A percentile compares a stretch with the other conserved stretches of the same genome.
phyloP scores from a whole-genome alignment of 2,329 filamentous ascomycete genomes.

The Aureobasidium lini region DNA sequence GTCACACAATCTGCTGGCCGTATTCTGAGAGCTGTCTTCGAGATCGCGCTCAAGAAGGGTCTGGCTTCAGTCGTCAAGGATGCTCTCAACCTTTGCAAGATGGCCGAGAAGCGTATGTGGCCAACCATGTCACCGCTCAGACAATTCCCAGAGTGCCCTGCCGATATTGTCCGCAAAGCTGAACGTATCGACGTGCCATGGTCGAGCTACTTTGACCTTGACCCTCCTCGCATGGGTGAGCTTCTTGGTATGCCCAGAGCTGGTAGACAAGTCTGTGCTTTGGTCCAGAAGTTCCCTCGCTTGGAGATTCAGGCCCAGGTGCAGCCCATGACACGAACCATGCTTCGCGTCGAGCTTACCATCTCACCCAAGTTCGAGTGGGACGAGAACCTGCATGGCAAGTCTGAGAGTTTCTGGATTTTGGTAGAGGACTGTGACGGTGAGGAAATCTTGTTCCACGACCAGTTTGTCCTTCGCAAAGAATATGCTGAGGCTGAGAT shows the following conservation, averaged over 20 bases:
- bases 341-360: slow-evolving; percentile 82
- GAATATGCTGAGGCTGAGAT: slow-evolving; percentile 79
- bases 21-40: slow-evolving; percentile 91
- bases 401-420: slow-evolving; percentile 92
- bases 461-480: slow-evolving; percentile 84
- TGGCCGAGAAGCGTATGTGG: slow-evolving; percentile 99
- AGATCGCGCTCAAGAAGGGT: slow-evolving; percentile 94
- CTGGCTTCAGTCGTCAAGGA: slow-evolving; percentile 92
- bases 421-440: slow-evolving; percentile 95
- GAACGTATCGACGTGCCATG: slow-evolving; percentile 93
- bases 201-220: slow-evolving; percentile 90
- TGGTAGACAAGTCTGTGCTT: slow-evolving; percentile 72
- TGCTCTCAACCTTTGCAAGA: slow-evolving; percentile 91
- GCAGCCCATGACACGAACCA: slow-evolving; percentile 87
- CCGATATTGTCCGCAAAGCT: slow-evolving; percentile 82
- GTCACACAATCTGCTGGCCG: slow-evolving; percentile 96
- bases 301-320: slow-evolving; percentile 89
- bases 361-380: slow-evolving; percentile 94
- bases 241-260: slow-evolving; percentile 84
- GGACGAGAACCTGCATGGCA: slow-evolving; percentile 84
- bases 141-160: slow-evolving; percentile 76
- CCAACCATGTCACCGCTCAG: slow-evolving; percentile 94
- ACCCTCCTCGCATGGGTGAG: slow-evolving; percentile 93
- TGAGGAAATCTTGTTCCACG: slow-evolving; percentile 89
- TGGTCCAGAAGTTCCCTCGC: slow-evolving; percentile 88